Evolutionary conservation across 1,284 basidiomycete species (phyloP).

Genomic region (Cryptococcus sp.): DNA sequence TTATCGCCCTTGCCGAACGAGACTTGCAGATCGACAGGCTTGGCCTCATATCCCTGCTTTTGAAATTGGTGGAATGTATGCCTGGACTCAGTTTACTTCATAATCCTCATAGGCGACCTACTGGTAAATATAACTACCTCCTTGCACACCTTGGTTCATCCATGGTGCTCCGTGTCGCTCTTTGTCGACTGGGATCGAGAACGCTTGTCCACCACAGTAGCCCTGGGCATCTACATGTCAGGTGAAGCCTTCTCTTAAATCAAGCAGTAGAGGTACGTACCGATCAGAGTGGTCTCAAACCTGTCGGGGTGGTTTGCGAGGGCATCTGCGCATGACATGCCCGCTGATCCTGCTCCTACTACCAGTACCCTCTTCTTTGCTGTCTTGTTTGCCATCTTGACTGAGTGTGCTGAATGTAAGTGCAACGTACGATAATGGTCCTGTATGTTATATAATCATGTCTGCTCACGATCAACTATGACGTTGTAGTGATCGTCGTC

Average conservation of each 20-base stretch:
- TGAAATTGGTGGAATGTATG: constrained; percentile 60
- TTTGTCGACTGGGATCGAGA: constrained; percentile 55
- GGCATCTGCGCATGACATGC: constrained; percentile 57
- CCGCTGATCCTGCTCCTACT: constrained; percentile 55
- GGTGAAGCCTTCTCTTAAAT: not conserved
- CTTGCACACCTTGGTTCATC: constrained; percentile 59
- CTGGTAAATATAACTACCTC: constrained; percentile 57
- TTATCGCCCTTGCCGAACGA: constrained; percentile 59
- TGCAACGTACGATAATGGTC: too few relatives aligned
- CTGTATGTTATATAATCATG: too few relatives aligned
- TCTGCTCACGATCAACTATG: too few relatives aligned
- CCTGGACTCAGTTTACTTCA: constrained; percentile 15
- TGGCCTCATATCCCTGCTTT: constrained; percentile 55
- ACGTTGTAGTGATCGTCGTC: too few relatives aligned
- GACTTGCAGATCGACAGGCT: constrained; percentile 59
- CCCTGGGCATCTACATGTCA: constrained; percentile 50
- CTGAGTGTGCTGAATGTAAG: too few relatives aligned
- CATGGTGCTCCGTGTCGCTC: constrained; percentile 54
- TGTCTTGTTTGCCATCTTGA: not conserved
- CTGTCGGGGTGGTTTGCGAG: constrained; percentile 56
- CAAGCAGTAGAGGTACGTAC: constrained; percentile 8
- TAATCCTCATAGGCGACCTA: constrained; percentile 6
- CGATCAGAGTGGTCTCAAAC: constrained; percentile 57
- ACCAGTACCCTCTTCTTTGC: constrained; percentile 50
- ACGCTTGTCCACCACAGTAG: constrained; percentile 60